phyloP scores from a whole-genome alignment of 2,329 filamentous ascomycete species.

The Rosellinia necatrix region DNA sequence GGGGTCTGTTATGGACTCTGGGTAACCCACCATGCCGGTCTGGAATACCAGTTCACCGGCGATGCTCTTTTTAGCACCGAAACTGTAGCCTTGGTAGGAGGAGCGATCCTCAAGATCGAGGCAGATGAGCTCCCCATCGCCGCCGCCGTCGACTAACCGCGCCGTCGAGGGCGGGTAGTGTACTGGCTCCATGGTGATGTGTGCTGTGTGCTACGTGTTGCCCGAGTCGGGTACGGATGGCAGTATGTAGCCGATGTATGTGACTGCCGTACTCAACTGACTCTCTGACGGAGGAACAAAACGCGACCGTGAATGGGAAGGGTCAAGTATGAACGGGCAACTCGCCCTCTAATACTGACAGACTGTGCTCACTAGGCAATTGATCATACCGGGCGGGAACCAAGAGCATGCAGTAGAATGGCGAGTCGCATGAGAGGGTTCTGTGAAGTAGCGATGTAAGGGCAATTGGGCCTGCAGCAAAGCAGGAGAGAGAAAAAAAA shows the following conservation, averaged over 20 bases:
- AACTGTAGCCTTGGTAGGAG: constrained; percentile 92
- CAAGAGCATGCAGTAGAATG: not conserved
- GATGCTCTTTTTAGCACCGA: constrained; percentile 91
- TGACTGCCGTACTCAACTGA: not conserved
- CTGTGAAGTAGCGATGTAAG: not conserved
- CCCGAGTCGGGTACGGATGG: too few species aligned
- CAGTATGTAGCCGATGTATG: not conserved
- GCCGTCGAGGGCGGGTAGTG: constrained; percentile 64
- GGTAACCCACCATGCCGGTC: constrained; percentile 99
- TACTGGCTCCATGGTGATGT: constrained; percentile 45
- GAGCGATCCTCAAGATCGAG: constrained; percentile 93
- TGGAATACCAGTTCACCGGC: constrained; percentile 98
- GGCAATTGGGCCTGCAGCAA: constrained; percentile 1
- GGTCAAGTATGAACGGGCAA: constrained; percentile 12
- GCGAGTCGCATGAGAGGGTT: not conserved
- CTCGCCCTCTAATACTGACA: constrained; percentile 34
- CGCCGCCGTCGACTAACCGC: constrained; percentile 55
- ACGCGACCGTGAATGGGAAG: constrained; percentile 5
- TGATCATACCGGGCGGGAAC: constrained; percentile 23
- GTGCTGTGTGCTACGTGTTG: not conserved
- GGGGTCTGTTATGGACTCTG: constrained; percentile 87
- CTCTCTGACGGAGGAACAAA: not conserved
- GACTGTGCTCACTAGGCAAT: constrained; percentile 29
- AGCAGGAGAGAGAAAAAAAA: constrained; percentile 12
- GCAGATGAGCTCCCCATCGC: constrained; percentile 70